Conservation (phyloP, 2,329 filamentous ascomycete genomes). For the Emydomyces testavorans region DNA sequence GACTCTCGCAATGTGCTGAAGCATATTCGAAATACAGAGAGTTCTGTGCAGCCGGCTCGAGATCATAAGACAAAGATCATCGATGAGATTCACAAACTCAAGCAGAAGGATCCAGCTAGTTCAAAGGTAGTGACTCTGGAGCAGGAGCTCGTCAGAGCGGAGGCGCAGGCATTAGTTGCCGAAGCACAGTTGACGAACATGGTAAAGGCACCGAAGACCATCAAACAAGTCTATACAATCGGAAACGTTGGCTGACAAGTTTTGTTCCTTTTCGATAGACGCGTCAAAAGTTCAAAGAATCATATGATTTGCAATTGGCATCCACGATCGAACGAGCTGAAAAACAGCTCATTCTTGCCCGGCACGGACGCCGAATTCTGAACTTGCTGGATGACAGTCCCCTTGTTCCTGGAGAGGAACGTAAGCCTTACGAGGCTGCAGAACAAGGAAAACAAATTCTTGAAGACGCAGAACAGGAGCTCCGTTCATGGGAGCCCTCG, state of each 20-base stretch:
- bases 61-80: conserved; percentile 78
- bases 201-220: conserved; percentile 42
- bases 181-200: conserved; percentile 95
- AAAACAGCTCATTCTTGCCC: conserved; percentile 90
- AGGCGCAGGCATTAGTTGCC: conserved; percentile 90
- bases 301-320: conserved; percentile 76
- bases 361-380: conserved; percentile 74
- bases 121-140: conserved; percentile 72
- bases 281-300: conserved; percentile 89
- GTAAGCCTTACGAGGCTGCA: conserved; percentile 54
- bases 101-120: conserved; percentile 82
- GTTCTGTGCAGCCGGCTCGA: conserved; percentile 82
- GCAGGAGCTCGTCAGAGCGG: conserved; percentile 89
- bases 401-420: conserved; percentile 71
- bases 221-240: neutral
- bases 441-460: conserved; percentile 69
- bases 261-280: conserved; percentile 48
- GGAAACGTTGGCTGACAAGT: conserved; percentile 12
- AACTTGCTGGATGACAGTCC: conserved; percentile 81
- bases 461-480: conserved; percentile 82
- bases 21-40: conserved; percentile 88
- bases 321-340: conserved; percentile 92
- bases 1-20: conserved; percentile 75
- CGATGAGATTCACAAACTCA: conserved; percentile 85
- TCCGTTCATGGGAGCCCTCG: conserved; percentile 57